Evolutionary conservation across 225 moss, liverwort and hornwort genomes (phyloP).

Genomic region (Neckera pumila): DNA sequence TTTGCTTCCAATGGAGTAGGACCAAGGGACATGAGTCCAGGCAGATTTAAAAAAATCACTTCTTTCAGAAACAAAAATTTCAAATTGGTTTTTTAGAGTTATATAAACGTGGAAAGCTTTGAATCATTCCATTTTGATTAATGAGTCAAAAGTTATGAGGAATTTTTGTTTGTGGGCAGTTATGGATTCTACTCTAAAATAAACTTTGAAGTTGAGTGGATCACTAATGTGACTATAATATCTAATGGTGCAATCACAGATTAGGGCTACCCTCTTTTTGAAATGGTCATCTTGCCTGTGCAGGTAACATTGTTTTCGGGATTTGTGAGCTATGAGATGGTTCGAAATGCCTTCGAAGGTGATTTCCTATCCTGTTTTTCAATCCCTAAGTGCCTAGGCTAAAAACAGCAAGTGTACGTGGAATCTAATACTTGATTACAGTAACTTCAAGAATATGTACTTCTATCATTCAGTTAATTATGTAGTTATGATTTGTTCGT

Average conservation of each 20-base stretch:
- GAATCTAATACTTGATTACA: background rate
- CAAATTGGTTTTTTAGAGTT: too few relatives aligned
- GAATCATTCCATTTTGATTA: too few relatives aligned
- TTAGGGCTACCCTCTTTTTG: background rate
- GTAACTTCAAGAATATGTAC: background rate
- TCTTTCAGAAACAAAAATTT: too few relatives aligned
- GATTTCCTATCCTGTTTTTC: background rate
- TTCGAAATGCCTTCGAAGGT: constrained; percentile 66
- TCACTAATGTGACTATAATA: background rate
- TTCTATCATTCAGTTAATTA: background rate
- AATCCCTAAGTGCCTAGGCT: background rate
- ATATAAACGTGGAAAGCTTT: too few relatives aligned
- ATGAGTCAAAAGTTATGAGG: too few relatives aligned
- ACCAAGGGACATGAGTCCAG: too few relatives aligned
- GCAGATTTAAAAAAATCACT: too few relatives aligned
- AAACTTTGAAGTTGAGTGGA: too few relatives aligned
- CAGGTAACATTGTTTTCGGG: constrained; percentile 94
- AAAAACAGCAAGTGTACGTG: background rate
- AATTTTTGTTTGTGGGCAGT: too few relatives aligned
- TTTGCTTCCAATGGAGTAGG: background rate
- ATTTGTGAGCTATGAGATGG: constrained; percentile 93
- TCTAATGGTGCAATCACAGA: background rate
- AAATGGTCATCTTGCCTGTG: background rate
- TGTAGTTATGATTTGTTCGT: background rate
- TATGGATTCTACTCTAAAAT: too few relatives aligned